A percentile compares a stretch with the other conserved stretches of the same genome.
Conservation (phyloP, 805 yeast genomes). For the Yamadazyma kitorensis region DNA sequence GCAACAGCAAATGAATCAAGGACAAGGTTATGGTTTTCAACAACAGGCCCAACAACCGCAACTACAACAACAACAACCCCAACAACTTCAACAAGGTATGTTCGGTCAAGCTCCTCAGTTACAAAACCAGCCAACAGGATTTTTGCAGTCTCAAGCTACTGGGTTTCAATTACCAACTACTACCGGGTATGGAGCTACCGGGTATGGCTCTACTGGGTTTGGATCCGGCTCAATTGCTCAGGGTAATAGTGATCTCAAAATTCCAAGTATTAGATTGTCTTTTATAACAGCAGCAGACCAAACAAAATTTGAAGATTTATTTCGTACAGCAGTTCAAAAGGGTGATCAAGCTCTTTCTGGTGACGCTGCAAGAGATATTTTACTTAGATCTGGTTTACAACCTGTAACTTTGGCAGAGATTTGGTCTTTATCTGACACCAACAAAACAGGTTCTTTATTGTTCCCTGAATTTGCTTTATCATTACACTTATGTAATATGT, state of each 20-base stretch:
- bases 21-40: constrained; percentile 2
- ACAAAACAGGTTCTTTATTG: constrained; percentile 75
- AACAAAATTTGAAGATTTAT: constrained; percentile 78
- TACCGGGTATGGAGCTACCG: constrained; percentile 23
- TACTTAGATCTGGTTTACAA: constrained; percentile 73
- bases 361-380: constrained; percentile 71
- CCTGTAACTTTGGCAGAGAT: constrained; percentile 78
- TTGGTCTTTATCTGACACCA: constrained; percentile 91
- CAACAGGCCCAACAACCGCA: constrained; percentile 7
- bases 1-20: constrained; percentile 11
- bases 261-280: constrained; percentile 75
- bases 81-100: too few species aligned
- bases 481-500: constrained; percentile 78
- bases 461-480: constrained; percentile 95
- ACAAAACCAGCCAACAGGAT: constrained; percentile 19
- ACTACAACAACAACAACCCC: constrained; percentile 22
- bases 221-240: constrained; percentile 47
- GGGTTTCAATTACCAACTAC: constrained; percentile 21
- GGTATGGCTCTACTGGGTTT: constrained; percentile 23
- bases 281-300: constrained; percentile 86
- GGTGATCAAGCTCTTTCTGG: constrained; percentile 71
- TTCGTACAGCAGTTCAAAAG: constrained; percentile 69
- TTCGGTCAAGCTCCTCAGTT: constrained; percentile 19
- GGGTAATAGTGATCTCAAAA: constrained; percentile 57
- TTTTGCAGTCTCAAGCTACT: constrained; percentile 23